phyloP scores from a whole-genome alignment of 306 rosid genomes.

The Fragaria ananassa region DNA sequence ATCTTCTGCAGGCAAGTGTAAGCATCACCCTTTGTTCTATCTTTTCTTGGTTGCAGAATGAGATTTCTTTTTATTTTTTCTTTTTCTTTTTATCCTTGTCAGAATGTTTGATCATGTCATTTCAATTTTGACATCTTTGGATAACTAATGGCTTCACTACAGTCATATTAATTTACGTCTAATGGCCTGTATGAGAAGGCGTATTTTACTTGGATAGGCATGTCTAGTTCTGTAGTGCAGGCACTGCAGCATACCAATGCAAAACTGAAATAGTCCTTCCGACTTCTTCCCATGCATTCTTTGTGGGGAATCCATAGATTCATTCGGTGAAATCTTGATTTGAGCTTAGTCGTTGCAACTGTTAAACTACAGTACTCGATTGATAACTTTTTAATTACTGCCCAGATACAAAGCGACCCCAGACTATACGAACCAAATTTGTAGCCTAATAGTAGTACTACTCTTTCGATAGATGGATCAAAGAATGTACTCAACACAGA shows the following conservation, averaged over 20 bases:
- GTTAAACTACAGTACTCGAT: neutral
- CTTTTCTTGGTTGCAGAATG: neutral
- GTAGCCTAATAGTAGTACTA: neutral
- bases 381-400: neutral
- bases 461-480: no score
- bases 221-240: constrained; percentile 6
- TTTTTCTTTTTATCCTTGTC: neutral
- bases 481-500: no score
- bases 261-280: neutral
- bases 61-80: neutral
- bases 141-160: neutral
- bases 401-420: neutral
- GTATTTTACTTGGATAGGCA: neutral
- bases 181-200: neutral
- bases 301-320: no score
- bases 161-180: neutral
- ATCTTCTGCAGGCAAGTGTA: constrained; percentile 18
- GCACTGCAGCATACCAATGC: no score
- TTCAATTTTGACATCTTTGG: neutral
- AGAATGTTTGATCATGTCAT: neutral
- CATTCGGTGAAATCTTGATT: neutral
- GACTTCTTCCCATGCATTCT: neutral
- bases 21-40: neutral
- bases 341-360: neutral
- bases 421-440: neutral